Evolutionary conservation across 2,329 filamentous ascomycete species (phyloP), one percentile per base, ranked within the genome.

Genomic region (Cladophialophora psammophila): DNA sequence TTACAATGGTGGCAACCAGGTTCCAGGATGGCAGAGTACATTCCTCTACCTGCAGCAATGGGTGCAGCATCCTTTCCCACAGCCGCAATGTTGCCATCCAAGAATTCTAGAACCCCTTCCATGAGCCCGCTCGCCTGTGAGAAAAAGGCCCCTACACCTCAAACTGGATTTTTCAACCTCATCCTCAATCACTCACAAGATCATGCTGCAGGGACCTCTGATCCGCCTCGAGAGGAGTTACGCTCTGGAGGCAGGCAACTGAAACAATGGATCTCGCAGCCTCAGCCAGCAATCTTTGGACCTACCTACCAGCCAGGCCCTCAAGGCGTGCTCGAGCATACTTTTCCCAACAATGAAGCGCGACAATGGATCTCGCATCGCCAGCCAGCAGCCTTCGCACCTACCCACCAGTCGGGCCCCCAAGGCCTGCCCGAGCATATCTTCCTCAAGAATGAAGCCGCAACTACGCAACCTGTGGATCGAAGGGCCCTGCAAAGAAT

Each of bases 1-100:
- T 15, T 20, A 54, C 18, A 18, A 70, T 70, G 68, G 65, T 68
- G 34, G 66, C 65, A 48, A 70, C 65, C 50, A 48, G 68, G 52
- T 62, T 55, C 20, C 63, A 66, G 48, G 63, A 36, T 15, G 18
- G 34, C 4, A 40, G 32, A 40, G n/a, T n/a, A 7, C 45, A 13
- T 32, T 15, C 48, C 12, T 54, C 20, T n/a, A 26, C 15, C n/a
- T 54, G 34, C 12, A 13, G 45, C 20, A 50, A 9, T 20, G 6
- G 45, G 20, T 5, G 12, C 45, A 3, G 18, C 7, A 6, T 26
- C 10, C 7, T 50, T 20, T 26, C 5, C 45, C 18, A 1, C 20
- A 10, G 45, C 45, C 26, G 18, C 8, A 50, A 26, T 50, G 26
- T 10, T 20, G 45, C 45, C 45, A 10, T 12, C 45, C 45, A 26